Conservation (phyloP, 768 basidiomycete genomes). For the Phaeotremella fagi region DNA sequence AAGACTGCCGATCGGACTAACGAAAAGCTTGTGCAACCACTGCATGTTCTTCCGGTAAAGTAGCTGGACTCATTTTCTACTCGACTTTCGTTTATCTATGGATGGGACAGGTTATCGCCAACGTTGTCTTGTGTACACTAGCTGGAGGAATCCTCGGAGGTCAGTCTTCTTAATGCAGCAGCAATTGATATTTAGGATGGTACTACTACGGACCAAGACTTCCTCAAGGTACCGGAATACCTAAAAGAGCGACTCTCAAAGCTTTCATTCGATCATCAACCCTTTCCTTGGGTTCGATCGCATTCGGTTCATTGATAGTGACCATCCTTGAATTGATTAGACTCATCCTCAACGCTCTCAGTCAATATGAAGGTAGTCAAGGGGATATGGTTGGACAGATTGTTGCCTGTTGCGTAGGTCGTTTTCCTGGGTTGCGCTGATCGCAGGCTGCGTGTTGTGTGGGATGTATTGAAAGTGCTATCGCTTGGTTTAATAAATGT, state of each 20-base stretch:
- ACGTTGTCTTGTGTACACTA: conserved; percentile 71
- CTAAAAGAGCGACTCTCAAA: conserved; percentile 64
- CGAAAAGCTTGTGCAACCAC: conserved; percentile 47
- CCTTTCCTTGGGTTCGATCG: conserved; percentile 74
- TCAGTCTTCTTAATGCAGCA: conserved; percentile 7
- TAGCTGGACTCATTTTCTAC: conserved; percentile 72
- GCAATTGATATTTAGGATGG: conserved; percentile 52
- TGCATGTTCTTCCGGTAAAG: conserved; percentile 66
- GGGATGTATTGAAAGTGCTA: conserved; percentile 63
- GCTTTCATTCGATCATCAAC: conserved; percentile 72
- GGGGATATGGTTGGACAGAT: conserved; percentile 60
- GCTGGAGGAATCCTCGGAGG: conserved; percentile 72
- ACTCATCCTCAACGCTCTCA: conserved; percentile 54
- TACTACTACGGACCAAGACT: conserved; percentile 77
- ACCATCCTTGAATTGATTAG: conserved; percentile 68
- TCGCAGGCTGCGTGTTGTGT: conserved; percentile 64
- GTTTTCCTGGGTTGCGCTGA: not conserved
- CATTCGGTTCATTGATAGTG: conserved; percentile 78
- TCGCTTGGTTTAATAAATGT: conserved; percentile 80
- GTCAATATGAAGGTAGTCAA: conserved; percentile 42
- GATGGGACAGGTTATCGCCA: conserved; percentile 76
- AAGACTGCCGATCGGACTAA: not conserved
- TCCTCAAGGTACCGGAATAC: conserved; percentile 58
- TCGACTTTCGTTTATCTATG: conserved; percentile 78
- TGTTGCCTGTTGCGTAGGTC: conserved; percentile 60